Base-by-base conservation (phyloP, 139 green algal species). In the Dunaliella primolecta region DNA sequence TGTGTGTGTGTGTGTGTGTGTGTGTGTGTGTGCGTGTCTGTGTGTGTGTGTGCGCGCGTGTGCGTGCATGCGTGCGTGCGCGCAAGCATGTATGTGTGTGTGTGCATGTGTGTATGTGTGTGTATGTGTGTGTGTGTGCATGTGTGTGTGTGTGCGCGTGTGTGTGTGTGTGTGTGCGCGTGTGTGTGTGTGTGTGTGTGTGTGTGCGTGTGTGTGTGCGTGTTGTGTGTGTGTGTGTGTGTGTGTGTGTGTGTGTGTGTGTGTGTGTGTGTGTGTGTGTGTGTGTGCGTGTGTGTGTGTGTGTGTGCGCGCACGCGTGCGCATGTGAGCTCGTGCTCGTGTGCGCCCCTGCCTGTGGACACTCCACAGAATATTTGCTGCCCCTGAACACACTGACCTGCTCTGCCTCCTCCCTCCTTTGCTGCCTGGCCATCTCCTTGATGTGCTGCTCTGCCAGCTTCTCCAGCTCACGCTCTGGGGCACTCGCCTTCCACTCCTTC, bases 401-500 rank as follows among this genome's bases (percentile, higher is more conserved):
- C 64, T 95, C 86, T 92, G 87, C 84, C 91, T 86, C 78, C 87
- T 82, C 75, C 76, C 36, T 36, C 29, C 80, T 34, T 31, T 80
- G n/a, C 76, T 86, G 36, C 77, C 80, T 93, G 24, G 91, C 91
- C 75, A 91, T 79, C 70, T 96, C 87, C 85, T 95, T 96, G 29
- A 97, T 84, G 87, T 97, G 93, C 82, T 95, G 86, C 80, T 93
- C 15, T 0, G 93, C 96, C 0, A 94, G 31, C 85, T 93, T 93
- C 86, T 98, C 95, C 71, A 97, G 91, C 89, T 98, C 92, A 0
- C 96, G 90, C 83, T 98, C 93, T 37, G 90, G 84, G 1, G 89
- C 90, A 1, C 93, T 57, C 0, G 83, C 82, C 86, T 92, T 71
- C 96, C 96, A 99, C 71, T 98, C 91, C 77, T 87, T 78, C 81